These are phyloP conservation scores for Phytophthora niederhauseri DNA, from an alignment of 352 stramenopile species.

Conservation along the genomic window DNA sequence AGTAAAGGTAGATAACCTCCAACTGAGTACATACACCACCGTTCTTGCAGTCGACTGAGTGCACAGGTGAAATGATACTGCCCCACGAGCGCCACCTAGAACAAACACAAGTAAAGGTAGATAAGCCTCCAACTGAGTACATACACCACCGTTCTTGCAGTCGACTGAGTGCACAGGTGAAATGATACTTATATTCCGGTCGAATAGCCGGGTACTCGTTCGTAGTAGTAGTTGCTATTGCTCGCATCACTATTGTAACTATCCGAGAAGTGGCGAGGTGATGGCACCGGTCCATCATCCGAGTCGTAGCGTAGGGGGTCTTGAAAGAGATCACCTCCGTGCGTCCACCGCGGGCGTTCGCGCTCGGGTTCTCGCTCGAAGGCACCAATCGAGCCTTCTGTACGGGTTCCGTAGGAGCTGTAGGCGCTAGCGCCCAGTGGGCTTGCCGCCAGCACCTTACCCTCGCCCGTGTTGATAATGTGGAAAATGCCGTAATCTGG, in stretches of 20 bases:
- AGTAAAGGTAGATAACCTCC: constrained; percentile 29
- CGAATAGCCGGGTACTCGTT: constrained; percentile 31
- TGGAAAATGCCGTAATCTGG: constrained; percentile 89
- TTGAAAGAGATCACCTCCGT: constrained; percentile 83
- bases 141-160: not conserved
- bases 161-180: not conserved
- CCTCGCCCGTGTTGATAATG: constrained; percentile 75
- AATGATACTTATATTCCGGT: constrained; percentile 26
- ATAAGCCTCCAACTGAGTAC: too few relatives aligned
- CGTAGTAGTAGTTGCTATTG: constrained; percentile 47
- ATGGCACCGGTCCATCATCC: constrained; percentile 70
- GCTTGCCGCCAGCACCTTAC: constrained; percentile 68
- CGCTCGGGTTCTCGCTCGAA: constrained; percentile 42
- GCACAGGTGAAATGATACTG: constrained; percentile 16
- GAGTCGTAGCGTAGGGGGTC: constrained; percentile 86
- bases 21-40: not conserved
- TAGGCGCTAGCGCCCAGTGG: constrained; percentile 63
- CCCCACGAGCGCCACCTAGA: constrained; percentile 30
- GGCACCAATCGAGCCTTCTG: constrained; percentile 16
- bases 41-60: not conserved
- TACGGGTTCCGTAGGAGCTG: constrained; percentile 49
- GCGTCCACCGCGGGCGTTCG: constrained; percentile 72
- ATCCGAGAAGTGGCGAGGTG: constrained; percentile 62
- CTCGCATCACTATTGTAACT: constrained; percentile 74
- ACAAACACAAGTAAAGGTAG: constrained; percentile 22